Evolutionary conservation across 2,329 filamentous ascomycete genomes (phyloP).

Genomic region (Paradendryphiella salina): DNA sequence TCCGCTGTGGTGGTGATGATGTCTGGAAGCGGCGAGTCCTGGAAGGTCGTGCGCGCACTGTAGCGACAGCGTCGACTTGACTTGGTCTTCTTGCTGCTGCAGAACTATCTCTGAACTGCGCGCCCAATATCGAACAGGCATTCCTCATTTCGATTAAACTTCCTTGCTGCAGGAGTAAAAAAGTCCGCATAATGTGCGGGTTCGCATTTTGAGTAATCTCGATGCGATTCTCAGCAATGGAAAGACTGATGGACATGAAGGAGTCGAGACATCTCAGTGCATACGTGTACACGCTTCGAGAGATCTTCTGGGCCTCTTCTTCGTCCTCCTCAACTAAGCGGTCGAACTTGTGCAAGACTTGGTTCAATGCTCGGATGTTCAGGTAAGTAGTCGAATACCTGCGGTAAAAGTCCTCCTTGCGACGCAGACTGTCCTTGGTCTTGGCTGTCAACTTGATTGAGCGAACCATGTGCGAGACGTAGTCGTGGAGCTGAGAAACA

Average conservation of each 20-base stretch:
- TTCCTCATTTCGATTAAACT: constrained; percentile 63
- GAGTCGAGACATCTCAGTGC: constrained; percentile 42
- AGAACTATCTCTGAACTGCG: constrained; percentile 40
- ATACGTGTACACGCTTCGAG: constrained; percentile 41
- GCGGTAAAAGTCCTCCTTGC: constrained; percentile 54
- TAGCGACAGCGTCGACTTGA: constrained; percentile 28
- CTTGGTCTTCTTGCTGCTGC: constrained; percentile 27
- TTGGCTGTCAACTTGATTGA: constrained; percentile 44
- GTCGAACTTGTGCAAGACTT: constrained; percentile 56
- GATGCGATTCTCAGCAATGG: constrained; percentile 42
- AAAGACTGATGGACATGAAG: constrained; percentile 44
- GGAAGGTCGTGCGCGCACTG: constrained; percentile 37
- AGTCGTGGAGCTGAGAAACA: constrained; percentile 55
- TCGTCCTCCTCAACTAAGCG: constrained; percentile 55
- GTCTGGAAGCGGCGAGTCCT: constrained; percentile 38
- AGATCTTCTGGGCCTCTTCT: constrained; percentile 49
- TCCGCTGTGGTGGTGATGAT: constrained; percentile 43
- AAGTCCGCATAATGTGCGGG: constrained; percentile 60
- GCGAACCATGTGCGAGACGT: constrained; percentile 43
- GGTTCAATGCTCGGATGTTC: constrained; percentile 60
- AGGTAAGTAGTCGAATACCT: constrained; percentile 61
- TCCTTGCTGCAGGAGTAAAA: constrained; percentile 62
- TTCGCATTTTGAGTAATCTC: constrained; percentile 61
- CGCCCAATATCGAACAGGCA: constrained; percentile 57
- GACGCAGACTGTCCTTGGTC: constrained; percentile 50